phyloP scores from a whole-genome alignment of 441 rosid genomes.

The Corymbia citriodora region DNA sequence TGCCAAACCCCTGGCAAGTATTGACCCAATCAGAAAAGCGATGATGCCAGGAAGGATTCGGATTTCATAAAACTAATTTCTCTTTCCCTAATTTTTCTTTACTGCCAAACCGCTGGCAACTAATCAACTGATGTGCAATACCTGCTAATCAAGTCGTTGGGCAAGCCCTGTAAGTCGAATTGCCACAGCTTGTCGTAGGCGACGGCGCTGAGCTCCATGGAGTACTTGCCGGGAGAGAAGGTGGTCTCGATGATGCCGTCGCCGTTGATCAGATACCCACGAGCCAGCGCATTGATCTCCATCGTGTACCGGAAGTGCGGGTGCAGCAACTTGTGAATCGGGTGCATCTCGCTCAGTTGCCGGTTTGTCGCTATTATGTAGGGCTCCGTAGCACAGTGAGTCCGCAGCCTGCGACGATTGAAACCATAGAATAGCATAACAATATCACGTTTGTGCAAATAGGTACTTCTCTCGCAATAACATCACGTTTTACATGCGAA shows the following conservation, averaged over 20 bases:
- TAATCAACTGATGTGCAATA: slow-evolving; percentile 1
- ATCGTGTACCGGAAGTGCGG: slow-evolving; percentile 83
- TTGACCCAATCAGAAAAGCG: background rate
- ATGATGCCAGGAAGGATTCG: background rate
- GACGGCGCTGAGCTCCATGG: slow-evolving; percentile 44
- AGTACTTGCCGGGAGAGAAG: slow-evolving; percentile 43
- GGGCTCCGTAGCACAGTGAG: slow-evolving; percentile 31
- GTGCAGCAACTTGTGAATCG: slow-evolving; percentile 42
- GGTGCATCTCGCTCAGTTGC: slow-evolving; percentile 69
- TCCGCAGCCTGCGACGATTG: background rate
- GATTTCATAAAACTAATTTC: background rate
- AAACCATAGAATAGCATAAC: background rate
- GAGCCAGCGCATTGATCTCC: slow-evolving; percentile 72
- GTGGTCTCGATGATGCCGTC: slow-evolving; percentile 51
- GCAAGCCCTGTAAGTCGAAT: slow-evolving; percentile 50
- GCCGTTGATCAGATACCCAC: slow-evolving; percentile 41
- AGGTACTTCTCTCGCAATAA: background rate
- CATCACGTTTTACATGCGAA: background rate
- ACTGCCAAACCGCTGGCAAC: background rate
- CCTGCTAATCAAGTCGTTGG: slow-evolving; percentile 53
- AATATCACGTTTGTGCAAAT: too few relatives aligned
- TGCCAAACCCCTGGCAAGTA: slow-evolving; percentile 47
- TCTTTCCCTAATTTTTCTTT: background rate
- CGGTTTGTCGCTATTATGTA: slow-evolving; percentile 65
- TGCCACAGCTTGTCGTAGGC: slow-evolving; percentile 57